phyloP scores from a whole-genome alignment of 2,329 filamentous ascomycete species.

The Penicillium janthinellum region DNA sequence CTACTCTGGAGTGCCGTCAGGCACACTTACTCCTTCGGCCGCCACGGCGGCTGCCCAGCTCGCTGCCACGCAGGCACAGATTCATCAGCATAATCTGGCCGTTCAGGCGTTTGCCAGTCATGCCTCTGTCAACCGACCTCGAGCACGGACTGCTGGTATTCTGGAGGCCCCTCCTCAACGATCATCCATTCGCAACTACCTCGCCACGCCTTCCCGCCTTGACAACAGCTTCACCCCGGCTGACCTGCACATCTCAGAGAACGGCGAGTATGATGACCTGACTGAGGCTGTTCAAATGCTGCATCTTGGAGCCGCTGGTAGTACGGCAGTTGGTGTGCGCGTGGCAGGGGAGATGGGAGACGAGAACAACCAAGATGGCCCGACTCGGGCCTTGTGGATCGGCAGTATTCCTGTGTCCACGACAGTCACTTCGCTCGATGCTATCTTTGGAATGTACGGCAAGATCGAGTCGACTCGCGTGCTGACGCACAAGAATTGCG shows the following conservation, averaged over 20 bases:
- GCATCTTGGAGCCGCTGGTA: slow-evolving; percentile 55
- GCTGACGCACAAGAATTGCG: slow-evolving; percentile 97
- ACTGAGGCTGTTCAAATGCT: slow-evolving; percentile 81
- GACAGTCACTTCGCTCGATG: slow-evolving; percentile 88
- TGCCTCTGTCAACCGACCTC: slow-evolving; percentile 76
- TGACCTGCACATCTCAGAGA: slow-evolving; percentile 73
- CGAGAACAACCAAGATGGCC: slow-evolving; percentile 80
- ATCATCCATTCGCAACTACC: slow-evolving; percentile 69
- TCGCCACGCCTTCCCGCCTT: slow-evolving; percentile 73
- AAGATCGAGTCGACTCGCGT: slow-evolving; percentile 89
- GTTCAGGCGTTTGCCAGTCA: slow-evolving; percentile 91
- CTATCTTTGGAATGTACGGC: slow-evolving; percentile 94
- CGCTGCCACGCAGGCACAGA: slow-evolving; percentile 64
- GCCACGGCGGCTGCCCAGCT: slow-evolving; percentile 60
- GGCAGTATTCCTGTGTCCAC: slow-evolving; percentile 97
- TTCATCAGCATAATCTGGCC: slow-evolving; percentile 88
- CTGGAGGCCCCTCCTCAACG: slow-evolving; percentile 73
- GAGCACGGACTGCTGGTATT: slow-evolving; percentile 88
- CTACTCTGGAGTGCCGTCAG: slow-evolving; percentile 60
- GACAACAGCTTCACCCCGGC: slow-evolving; percentile 74
- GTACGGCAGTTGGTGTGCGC: slow-evolving; percentile 63
- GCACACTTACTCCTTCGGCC: slow-evolving; percentile 60
- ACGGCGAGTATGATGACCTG: slow-evolving; percentile 76
- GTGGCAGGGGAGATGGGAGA: slow-evolving; percentile 67
- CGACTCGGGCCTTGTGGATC: slow-evolving; percentile 92